Percentiles rank a stretch among this genome's conserved stretches.
These are phyloP conservation scores for Lolium multiflorum DNA, from an alignment of 176 grass and related monocot genomes.

Conservation along the genomic window DNA sequence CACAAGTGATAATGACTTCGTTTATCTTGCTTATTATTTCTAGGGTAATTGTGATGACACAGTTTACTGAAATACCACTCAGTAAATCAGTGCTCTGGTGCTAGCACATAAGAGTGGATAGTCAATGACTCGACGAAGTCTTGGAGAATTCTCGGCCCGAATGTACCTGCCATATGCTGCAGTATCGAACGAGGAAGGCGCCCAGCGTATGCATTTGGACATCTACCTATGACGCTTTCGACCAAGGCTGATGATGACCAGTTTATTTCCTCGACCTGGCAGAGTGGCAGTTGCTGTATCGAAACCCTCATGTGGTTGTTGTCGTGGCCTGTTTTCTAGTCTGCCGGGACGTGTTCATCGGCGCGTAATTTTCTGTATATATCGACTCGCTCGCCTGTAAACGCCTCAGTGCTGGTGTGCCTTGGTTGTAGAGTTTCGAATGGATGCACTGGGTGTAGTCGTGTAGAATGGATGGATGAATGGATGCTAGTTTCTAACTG, in stretches of 20 bases:
- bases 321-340: neutral
- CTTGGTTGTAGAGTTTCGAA: neutral
- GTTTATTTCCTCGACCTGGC: neutral
- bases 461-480: neutral
- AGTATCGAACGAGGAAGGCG: neutral
- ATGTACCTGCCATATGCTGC: slow-evolving; percentile 11
- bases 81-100: neutral
- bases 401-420: neutral
- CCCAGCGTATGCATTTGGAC: neutral
- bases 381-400: slow-evolving; percentile 12
- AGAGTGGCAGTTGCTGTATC: no score
- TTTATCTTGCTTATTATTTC: slow-evolving; percentile 15
- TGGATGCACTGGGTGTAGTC: neutral
- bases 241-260: neutral
- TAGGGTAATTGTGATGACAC: neutral
- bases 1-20: neutral
- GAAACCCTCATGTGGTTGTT: neutral
- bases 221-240: neutral
- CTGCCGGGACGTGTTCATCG: neutral
- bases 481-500: neutral
- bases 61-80: neutral
- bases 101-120: neutral
- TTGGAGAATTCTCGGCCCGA: neutral
- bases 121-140: neutral
- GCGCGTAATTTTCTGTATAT: slow-evolving; percentile 35